Evolutionary conservation across 257 asterid species (phyloP).

Genomic region (Forsythia suspensa): DNA sequence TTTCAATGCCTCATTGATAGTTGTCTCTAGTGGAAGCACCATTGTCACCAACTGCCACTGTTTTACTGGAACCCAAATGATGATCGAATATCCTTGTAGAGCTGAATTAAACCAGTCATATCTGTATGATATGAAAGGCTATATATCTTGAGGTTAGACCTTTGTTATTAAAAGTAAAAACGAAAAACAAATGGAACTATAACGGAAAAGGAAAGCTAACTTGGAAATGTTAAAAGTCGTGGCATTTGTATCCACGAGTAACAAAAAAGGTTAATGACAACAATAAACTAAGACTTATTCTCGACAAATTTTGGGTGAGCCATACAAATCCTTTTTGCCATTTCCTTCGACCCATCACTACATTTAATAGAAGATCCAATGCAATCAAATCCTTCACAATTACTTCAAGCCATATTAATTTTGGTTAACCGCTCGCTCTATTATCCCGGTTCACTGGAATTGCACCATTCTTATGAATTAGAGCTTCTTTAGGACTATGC

Average conservation of each 20-base stretch:
- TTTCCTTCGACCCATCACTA: background rate
- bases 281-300: background rate
- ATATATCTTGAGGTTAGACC: background rate
- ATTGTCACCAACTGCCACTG: constrained; percentile 14
- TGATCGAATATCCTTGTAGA: background rate
- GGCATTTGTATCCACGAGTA: background rate
- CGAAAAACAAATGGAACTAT: background rate
- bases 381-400: background rate
- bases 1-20: constrained; percentile 1
- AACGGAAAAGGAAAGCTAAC: background rate
- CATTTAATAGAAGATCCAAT: background rate
- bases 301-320: background rate
- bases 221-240: background rate
- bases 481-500: background rate
- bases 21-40: constrained; percentile 10
- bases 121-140: background rate
- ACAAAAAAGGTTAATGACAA: background rate
- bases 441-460: background rate
- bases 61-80: background rate
- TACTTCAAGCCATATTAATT: background rate
- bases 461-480: background rate
- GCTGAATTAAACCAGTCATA: constrained; percentile 3
- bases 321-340: background rate
- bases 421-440: background rate
- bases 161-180: constrained; percentile 8